phyloP scores from a whole-genome alignment of 352 stramenopile genomes.

The Hyaloperonospora brassicae region DNA sequence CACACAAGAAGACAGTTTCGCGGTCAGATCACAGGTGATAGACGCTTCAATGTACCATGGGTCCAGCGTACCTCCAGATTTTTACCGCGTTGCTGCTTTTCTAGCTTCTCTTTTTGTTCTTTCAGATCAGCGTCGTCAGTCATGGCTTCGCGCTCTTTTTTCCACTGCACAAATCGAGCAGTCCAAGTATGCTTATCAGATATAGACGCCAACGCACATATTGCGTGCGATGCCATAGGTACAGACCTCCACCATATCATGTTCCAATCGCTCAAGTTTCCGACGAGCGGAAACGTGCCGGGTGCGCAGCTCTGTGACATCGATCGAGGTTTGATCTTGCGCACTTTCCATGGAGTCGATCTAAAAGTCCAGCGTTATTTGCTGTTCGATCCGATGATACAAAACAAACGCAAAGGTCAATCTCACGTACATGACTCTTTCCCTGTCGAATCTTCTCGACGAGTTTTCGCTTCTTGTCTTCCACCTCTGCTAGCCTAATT shows the following conservation, averaged over 20 bases:
- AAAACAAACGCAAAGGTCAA: not conserved
- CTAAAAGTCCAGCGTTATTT: slow-evolving; percentile 17
- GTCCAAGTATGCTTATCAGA: not conserved
- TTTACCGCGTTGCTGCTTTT: slow-evolving; percentile 57
- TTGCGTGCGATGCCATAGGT: not conserved
- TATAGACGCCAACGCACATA: too few species aligned
- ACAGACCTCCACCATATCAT: slow-evolving; percentile 44
- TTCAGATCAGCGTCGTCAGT: slow-evolving; percentile 43
- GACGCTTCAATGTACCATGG: too few species aligned
- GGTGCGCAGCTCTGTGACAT: slow-evolving; percentile 62
- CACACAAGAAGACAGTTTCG: too few species aligned
- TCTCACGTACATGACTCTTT: slow-evolving; percentile 37
- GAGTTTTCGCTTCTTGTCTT: slow-evolving; percentile 41
- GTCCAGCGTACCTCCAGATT: slow-evolving; percentile 27
- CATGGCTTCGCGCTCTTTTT: slow-evolving; percentile 45
- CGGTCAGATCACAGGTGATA: too few species aligned
- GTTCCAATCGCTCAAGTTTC: slow-evolving; percentile 63
- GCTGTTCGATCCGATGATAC: too few species aligned
- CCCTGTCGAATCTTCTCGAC: slow-evolving; percentile 61
- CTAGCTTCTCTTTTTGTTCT: slow-evolving; percentile 48
- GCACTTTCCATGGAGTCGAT: slow-evolving; percentile 55
- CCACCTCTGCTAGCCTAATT: slow-evolving; percentile 41
- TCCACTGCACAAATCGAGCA: slow-evolving; percentile 35
- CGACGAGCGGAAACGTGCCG: slow-evolving; percentile 56
- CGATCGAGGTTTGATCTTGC: slow-evolving; percentile 58